Conservation (phyloP, 2,329 filamentous ascomycete species). For the Colletotrichum destructivum region DNA sequence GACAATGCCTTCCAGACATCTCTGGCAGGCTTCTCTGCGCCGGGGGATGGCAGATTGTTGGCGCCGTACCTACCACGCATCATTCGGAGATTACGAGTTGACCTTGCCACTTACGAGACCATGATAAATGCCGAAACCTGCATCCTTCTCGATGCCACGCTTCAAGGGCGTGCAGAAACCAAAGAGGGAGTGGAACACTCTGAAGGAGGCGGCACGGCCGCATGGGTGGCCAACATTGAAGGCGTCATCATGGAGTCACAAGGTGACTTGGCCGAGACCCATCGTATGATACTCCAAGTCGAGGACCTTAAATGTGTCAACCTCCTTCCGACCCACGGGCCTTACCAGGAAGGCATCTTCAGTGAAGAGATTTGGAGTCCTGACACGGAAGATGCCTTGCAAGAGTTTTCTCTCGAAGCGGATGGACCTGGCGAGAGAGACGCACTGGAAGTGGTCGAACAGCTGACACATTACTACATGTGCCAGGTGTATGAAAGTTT, state of each 20-base stretch:
- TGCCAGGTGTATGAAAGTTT: constrained; percentile 9
- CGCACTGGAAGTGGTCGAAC: constrained; percentile 1
- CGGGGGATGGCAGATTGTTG: constrained; percentile 51
- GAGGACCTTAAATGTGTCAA: constrained; percentile 18
- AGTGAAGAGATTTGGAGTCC: constrained; percentile 13
- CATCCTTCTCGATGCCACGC: constrained; percentile 5
- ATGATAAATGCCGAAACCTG: background rate
- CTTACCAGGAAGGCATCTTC: constrained; percentile 19
- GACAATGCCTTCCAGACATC: constrained; percentile 54
- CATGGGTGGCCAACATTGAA: constrained; percentile 3
- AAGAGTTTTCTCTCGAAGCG: background rate
- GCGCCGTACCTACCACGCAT: constrained; percentile 25
- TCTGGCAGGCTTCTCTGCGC: constrained; percentile 50
- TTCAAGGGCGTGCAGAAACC: background rate
- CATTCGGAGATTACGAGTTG: constrained; percentile 1
- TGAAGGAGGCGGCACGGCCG: background rate
- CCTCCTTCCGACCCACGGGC: background rate
- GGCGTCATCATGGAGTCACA: background rate
- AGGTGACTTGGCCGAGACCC: background rate
- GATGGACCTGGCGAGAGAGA: background rate
- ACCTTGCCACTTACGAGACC: background rate
- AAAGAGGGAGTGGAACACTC: background rate
- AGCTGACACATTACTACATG: constrained; percentile 25
- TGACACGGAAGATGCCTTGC: background rate
- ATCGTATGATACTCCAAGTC: constrained; percentile 14